Percentiles rank a stretch among this genome's conserved stretches.
Evolutionary conservation across 805 yeast species (phyloP).

Genomic region (Suhomyces xylopsoci): DNA sequence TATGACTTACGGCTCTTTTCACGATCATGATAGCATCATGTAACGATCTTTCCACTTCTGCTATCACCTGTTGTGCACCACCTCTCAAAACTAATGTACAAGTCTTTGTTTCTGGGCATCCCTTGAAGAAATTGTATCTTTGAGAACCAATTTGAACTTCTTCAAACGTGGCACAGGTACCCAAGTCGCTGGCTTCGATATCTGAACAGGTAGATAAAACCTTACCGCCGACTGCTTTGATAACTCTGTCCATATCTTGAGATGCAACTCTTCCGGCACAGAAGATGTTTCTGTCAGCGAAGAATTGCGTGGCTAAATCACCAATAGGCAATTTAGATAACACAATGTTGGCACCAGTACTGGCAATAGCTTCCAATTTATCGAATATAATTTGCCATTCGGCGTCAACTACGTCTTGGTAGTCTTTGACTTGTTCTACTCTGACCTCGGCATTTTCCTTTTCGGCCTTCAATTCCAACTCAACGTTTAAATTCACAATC

Average conservation of each 20-base stretch:
- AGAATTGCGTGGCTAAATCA: conserved; percentile 97
- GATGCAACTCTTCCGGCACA: conserved; percentile 93
- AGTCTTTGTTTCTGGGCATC: conserved; percentile 89
- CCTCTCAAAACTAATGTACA: conserved; percentile 94
- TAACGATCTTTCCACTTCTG: conserved; percentile 94
- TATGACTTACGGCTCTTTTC: conserved; percentile 86
- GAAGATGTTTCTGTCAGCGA: conserved; percentile 93
- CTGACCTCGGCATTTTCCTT: conserved; percentile 98
- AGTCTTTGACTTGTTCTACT: conserved; percentile 87
- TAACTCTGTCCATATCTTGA: conserved; percentile 90
- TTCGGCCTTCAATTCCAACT: conserved; percentile 95
- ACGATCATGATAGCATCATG: conserved; percentile 99
- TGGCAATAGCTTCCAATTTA: conserved; percentile 78
- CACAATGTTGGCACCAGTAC: conserved; percentile 88
- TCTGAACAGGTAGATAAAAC: conserved; percentile 75
- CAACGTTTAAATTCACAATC: conserved; percentile 82
- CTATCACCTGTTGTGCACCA: conserved; percentile 97
- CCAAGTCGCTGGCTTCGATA: conserved; percentile 67
- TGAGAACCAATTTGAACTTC: conserved; percentile 96
- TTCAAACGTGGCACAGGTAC: conserved; percentile 82
- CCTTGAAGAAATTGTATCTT: conserved; percentile 88
- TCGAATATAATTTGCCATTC: conserved; percentile 93
- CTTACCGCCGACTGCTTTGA: conserved; percentile 90
- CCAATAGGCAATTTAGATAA: conserved; percentile 95
- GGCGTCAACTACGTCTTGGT: conserved; percentile 97